Base-by-base conservation (phyloP, 495 filamentous ascomycete genomes). In the Aspergillus ostianus region DNA sequence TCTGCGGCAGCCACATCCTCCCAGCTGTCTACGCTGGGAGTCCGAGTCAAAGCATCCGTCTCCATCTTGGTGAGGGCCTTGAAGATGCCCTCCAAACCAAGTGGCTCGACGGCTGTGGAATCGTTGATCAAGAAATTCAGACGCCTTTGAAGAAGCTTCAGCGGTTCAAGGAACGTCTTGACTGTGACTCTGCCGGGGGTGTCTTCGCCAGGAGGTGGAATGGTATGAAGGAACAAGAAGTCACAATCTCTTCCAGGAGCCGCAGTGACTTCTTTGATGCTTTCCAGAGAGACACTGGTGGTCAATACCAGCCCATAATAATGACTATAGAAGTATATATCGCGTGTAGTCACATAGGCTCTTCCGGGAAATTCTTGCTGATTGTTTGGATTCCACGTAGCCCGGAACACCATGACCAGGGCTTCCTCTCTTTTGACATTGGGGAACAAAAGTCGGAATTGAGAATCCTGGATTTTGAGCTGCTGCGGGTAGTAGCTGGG, bases 261-360 rank as follows among this genome's bases (percentile, higher is more conserved):
- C 46, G 91, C 90, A 20, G 92, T 97, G 49, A 98, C 90, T 69
- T 97, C 94, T 44, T 82, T 82, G 59, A 98, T 89, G 56, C 75
- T 84, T n/a, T 84, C 80, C 48, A 98, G 79, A 41, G 81, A 83
- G 36, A 91, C 82, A 19, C 82, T 83, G 36, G 91, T 90, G 2
- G 91, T 92, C 50, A 97, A 78, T 0, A 96, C 90, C 27, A 98
- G 80, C n/a, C 94, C 94, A 65, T 95, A 82, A 63, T 97, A 88
- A 69, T 98, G 86, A 55, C 92, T 95, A 75, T 97, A 98, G 70
- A 98, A 98, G 67, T 95, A 97, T 60, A 98, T 84, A 36, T 92
- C 87, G 53, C 84, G 84, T 4, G 85, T 81, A 1, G 95, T 98
- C 49, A 97, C 87, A 70, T 93, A 98, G 20, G 92, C 88, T 55